phyloP scores from a whole-genome alignment of 306 rosid species.

The Morella rubra region DNA sequence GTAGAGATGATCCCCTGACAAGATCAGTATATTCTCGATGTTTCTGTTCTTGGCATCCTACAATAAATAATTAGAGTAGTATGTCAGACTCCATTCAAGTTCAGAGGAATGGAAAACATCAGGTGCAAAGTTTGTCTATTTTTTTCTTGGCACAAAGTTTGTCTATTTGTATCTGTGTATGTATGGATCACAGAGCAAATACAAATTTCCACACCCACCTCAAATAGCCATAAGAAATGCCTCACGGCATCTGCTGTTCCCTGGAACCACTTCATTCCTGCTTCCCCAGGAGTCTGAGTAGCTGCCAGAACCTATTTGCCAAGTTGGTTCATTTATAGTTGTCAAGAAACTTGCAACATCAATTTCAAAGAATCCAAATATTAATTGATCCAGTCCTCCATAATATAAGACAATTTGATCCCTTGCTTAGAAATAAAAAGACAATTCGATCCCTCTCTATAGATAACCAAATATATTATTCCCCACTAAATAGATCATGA shows the following conservation, averaged over 20 bases:
- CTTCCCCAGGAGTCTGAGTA: constrained; percentile 86
- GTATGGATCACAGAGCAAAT: neutral
- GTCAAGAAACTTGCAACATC: constrained; percentile 7
- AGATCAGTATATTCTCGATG: constrained; percentile 72
- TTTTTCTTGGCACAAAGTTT: neutral
- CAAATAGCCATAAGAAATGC: constrained; percentile 89
- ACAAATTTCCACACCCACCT: constrained; percentile 30
- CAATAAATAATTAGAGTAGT: constrained; percentile 17
- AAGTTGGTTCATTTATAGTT: constrained; percentile 18
- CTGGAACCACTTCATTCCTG: constrained; percentile 92
- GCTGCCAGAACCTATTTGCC: constrained; percentile 83
- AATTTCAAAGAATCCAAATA: constrained; percentile 6
- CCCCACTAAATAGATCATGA: neutral
- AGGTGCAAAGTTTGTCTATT: too few relatives aligned
- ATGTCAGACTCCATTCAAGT: constrained; percentile 13
- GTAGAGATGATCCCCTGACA: constrained; percentile 92
- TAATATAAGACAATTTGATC: neutral
- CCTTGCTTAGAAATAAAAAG: neutral
- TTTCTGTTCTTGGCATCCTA: constrained; percentile 84
- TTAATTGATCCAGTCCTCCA: neutral
- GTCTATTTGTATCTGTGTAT: neutral
- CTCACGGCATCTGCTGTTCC: constrained; percentile 99
- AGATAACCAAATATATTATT: neutral
- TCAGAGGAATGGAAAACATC: neutral
- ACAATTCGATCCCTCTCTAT: neutral